Evolutionary conservation across 345 rosid species (phyloP), one percentile per base, ranked within the genome.

Genomic region (Populus euphratica): DNA sequence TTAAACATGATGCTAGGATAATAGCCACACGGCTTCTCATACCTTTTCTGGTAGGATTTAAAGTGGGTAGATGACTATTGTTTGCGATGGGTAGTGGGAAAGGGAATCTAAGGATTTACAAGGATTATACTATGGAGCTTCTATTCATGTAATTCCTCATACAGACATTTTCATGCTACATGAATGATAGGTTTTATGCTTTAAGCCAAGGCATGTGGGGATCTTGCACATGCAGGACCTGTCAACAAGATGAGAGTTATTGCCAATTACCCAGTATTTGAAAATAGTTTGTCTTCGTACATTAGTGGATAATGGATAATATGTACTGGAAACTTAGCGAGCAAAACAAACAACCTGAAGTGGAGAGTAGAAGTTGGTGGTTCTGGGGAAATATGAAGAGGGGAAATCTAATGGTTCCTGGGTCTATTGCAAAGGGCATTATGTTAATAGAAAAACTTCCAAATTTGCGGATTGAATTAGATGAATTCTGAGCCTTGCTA

Each of bases 271-370:
- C 62, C 65, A 63, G 8, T 74, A 74, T 67, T 36, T 50, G 23
- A 41, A 59, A 76, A 35, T 59, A 33, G 66, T 41, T 18, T 70
- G 36, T 73, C 67, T 4, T 44, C 44, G 68, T 27, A 23, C 43
- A 54, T 56, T 31, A 79, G 27, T 67, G 68, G 33, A 81, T 76
- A 8, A 76, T 50, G 64, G 11, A 43, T 75, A 35, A 33, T 31
- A 36, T 29, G 13, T 35, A 21, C 14, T 70, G 56, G 79, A 54
- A 78, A 41, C n/a, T 71, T 16, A 11, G 59, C 33, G 61, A 68
- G 72, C 73, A 38, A 77, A 73, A 64, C 47, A 35, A 68, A 27
- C 20, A 17, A 33, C 70, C 36, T 6, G 49, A 16, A 33, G 27
- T 43, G 74, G 49, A 72, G 35, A 2, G 33, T 50, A 29, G 18